Conservation (phyloP, 2,329 filamentous ascomycete species). For the Pseudodiploospora longispora region DNA sequence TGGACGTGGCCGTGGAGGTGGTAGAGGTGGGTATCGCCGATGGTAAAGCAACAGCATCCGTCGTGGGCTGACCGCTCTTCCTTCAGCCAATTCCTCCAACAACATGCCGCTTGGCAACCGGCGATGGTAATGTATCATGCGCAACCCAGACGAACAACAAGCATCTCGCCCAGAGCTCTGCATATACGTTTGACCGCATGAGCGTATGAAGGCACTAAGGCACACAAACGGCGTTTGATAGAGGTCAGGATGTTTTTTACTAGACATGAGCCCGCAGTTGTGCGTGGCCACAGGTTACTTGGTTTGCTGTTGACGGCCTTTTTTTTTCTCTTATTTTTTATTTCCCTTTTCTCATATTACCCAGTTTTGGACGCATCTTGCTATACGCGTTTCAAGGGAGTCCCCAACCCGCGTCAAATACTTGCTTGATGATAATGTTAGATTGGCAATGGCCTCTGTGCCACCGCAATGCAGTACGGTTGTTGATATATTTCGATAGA, state of each 20-base stretch:
- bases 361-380: constrained; percentile 6
- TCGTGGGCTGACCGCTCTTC: constrained; percentile 26
- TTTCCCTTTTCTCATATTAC: neutral
- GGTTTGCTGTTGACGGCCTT: constrained; percentile 8
- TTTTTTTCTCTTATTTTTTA: constrained; percentile 4
- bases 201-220: constrained; percentile 10
- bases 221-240: constrained; percentile 23
- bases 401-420: no score
- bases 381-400: no score
- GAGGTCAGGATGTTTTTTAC: constrained; percentile 17
- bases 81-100: constrained; percentile 38
- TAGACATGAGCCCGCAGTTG: constrained; percentile 13
- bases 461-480: no score
- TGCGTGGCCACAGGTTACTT: constrained; percentile 9
- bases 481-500: no score
- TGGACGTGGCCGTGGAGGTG: constrained; percentile 52
- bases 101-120: constrained; percentile 41
- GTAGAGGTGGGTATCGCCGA: constrained; percentile 40
- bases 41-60: constrained; percentile 23
- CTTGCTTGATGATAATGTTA: neutral
- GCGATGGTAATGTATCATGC: constrained; percentile 36
- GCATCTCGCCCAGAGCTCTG: neutral
- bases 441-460: constrained; percentile 1
- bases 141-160: neutral
- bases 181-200: neutral